Evolutionary conservation across 768 basidiomycete genomes (phyloP), one percentile per base, ranked within the genome.

Genomic region (Lentinula guzmanii): DNA sequence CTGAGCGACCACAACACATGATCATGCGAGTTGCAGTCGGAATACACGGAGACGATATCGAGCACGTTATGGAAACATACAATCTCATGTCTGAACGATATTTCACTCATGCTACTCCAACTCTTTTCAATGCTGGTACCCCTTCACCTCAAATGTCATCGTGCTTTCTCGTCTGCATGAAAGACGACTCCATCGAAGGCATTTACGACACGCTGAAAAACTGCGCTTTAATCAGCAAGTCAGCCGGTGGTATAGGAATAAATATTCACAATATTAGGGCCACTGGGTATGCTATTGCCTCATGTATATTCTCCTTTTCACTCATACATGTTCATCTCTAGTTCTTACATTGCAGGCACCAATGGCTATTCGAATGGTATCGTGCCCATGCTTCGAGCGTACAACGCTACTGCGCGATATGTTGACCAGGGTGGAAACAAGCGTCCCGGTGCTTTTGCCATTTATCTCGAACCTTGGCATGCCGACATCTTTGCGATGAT

Each of bases 401-500:
- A 90, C 73, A 95, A 99, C 69, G 93, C 95, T 28, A 98, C 97
- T 8, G 97, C 97, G 21, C 93, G 96, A 42, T 98, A 98, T 69
- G 97, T 98, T 61, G 97, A 98, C 72, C 96, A 98, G 71, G 96
- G 97, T 56, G 97, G 97, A 31, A 98, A 98, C 83, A 98, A 98
- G 78, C 91, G 97, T 28, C 97, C 97, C 1, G 97, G 97, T 63
- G 97, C 97, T 1, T 98, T 99, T 67, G 92, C 97, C 16, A 91
- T 99, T 73, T 99, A 99, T 77, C 80, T 98, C 70, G 97, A 99
- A 76, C 97, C 97, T 13, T 99, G 97, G 97, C 97, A 99, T 71
- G 85, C 93, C 16, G 97, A 98, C 73, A 74, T 99, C 71, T 97
- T 98, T 68, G 95, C 97, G 62, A 98, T 99, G 79, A 83, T 99